A percentile compares a stretch with the other conserved stretches of the same genome.
Evolutionary conservation across 257 asterid genomes (phyloP).

Genomic region (Nicotiana attenuata): DNA sequence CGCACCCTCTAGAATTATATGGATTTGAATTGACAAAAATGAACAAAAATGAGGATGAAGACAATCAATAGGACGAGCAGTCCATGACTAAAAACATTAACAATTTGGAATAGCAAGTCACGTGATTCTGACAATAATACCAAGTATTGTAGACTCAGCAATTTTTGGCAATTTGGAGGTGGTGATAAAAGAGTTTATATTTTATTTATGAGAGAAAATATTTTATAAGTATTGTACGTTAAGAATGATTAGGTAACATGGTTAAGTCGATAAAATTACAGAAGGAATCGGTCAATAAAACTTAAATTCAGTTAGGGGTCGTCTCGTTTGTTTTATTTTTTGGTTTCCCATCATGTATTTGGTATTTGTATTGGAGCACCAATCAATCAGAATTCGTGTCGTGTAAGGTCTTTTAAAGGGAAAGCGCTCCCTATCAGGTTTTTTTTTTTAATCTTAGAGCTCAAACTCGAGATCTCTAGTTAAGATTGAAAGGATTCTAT

Average conservation of each 20-base stretch:
- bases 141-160: neutral
- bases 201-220: neutral
- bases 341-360: too few species aligned
- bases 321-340: too few species aligned
- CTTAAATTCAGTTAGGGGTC: neutral
- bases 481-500: too few species aligned
- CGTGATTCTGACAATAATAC: neutral
- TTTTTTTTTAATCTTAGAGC: too few species aligned
- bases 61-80: slow-evolving; percentile 21
- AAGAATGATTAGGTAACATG: neutral
- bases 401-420: too few species aligned
- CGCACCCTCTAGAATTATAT: neutral
- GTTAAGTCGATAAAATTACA: neutral
- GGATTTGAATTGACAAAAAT: neutral
- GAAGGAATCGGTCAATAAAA: neutral
- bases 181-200: neutral
- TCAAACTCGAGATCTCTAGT: too few species aligned
- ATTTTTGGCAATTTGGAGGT: neutral
- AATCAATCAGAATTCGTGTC: too few species aligned
- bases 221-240: neutral
- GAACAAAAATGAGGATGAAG: neutral
- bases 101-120: neutral
- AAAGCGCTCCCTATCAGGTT: too few species aligned
- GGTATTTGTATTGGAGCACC: too few species aligned
- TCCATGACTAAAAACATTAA: neutral